phyloP scores from a whole-genome alignment of 805 yeast species.

The Nakazawaea wyomingensis region DNA sequence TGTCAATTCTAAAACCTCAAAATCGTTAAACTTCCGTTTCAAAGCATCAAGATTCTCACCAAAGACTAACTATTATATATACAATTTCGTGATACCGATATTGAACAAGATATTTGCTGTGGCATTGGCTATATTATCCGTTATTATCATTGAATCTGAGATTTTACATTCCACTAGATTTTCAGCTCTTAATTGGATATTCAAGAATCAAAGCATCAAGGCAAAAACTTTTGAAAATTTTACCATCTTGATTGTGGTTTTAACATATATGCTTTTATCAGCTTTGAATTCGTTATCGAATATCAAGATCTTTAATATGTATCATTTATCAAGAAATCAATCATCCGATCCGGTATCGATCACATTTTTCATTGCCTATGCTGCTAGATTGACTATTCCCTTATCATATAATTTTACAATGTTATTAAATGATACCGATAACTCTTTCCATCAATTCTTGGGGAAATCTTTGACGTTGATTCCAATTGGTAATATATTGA shows the following conservation, averaged over 20 bases:
- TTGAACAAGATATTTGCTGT: constrained; percentile 39
- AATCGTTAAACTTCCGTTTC: constrained; percentile 27
- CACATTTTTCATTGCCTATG: constrained; percentile 73
- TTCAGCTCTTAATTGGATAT: constrained; percentile 52
- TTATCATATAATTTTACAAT: constrained; percentile 74
- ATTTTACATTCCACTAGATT: constrained; percentile 62
- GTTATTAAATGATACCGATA: constrained; percentile 33
- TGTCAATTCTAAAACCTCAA: constrained; percentile 33
- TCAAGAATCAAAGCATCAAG: constrained; percentile 19
- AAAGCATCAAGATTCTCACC: constrained; percentile 31
- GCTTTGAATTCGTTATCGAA: constrained; percentile 63
- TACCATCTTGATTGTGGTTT: constrained; percentile 37
- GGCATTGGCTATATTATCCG: constrained; percentile 37
- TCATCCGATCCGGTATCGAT: constrained; percentile 72
- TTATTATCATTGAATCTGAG: constrained; percentile 66
- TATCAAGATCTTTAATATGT: constrained; percentile 67
- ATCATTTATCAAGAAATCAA: constrained; percentile 61
- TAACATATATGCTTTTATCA: constrained; percentile 64
- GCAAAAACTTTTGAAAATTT: constrained; percentile 27
- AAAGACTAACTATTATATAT: constrained; percentile 32
- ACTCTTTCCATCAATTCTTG: constrained; percentile 64
- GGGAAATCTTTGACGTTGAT: constrained; percentile 74
- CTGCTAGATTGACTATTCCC: constrained; percentile 79
- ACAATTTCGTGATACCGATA: constrained; percentile 41
- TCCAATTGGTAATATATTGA: constrained; percentile 65